Conservation (phyloP, 768 basidiomycete species). For the Podaxis mareebaensis region DNA sequence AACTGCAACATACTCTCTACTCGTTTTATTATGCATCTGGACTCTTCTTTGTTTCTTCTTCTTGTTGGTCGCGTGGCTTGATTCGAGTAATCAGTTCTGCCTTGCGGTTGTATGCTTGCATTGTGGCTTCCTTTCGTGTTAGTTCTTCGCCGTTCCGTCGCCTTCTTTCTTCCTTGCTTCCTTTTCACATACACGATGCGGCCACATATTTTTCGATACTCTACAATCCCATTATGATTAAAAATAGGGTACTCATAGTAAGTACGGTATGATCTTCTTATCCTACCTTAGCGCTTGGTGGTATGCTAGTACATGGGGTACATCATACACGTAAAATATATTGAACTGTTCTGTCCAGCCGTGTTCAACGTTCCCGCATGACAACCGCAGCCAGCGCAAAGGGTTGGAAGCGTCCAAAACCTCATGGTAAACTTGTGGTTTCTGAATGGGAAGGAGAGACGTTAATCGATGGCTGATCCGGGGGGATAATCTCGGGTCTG, state of each 20-base stretch:
- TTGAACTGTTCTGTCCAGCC: not conserved
- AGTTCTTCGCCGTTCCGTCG: not conserved
- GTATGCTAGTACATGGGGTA: not conserved
- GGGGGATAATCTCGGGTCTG: not conserved
- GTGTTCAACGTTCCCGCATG: conserved; percentile 5
- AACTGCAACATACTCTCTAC: conserved; percentile 13
- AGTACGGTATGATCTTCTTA: not conserved
- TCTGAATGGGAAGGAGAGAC: not conserved
- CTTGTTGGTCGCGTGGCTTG: conserved; percentile 10
- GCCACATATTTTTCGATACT: not conserved
- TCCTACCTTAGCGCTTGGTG: not conserved
- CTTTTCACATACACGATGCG: not conserved
- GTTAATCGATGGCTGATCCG: not conserved
- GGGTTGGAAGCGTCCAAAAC: not conserved
- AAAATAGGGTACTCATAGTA: conserved; percentile 4
- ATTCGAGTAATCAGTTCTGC: conserved; percentile 6
- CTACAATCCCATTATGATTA: not conserved
- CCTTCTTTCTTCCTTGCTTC: not conserved
- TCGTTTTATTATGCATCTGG: conserved; percentile 11
- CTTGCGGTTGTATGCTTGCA: conserved; percentile 6
- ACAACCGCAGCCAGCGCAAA: not conserved
- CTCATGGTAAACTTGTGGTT: conserved; percentile 14
- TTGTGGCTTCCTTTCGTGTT: not conserved
- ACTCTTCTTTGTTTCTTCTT: conserved; percentile 1
- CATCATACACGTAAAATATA: conserved; percentile 9